phyloP scores from a whole-genome alignment of 2,329 filamentous ascomycete genomes.

The Fusarium palustre region DNA sequence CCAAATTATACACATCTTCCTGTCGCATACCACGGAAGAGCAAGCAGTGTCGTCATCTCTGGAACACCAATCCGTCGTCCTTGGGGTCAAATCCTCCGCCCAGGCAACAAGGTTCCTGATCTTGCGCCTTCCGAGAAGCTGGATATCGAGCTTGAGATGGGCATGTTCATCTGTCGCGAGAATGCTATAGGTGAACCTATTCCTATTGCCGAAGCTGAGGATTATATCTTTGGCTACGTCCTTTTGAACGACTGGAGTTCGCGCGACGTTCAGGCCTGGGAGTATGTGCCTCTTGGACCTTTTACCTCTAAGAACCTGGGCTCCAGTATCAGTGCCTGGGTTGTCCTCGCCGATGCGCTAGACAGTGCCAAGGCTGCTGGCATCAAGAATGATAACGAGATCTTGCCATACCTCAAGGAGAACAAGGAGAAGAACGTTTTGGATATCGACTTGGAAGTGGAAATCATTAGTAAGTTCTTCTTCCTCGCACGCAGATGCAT shows the following conservation, averaged over 20 bases:
- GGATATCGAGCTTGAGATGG: slow-evolving; percentile 83
- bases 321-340: slow-evolving; percentile 71
- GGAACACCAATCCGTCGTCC: slow-evolving; percentile 79
- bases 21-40: slow-evolving; percentile 83
- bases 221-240: slow-evolving; percentile 75
- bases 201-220: slow-evolving; percentile 72
- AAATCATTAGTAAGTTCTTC: slow-evolving; percentile 52
- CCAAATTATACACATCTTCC: slow-evolving; percentile 85
- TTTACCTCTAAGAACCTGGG: slow-evolving; percentile 72
- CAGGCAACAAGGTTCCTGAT: slow-evolving; percentile 61
- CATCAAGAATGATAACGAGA: slow-evolving; percentile 53
- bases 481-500: accelerated
- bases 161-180: slow-evolving; percentile 75
- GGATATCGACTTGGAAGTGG: slow-evolving; percentile 54
- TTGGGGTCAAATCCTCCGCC: slow-evolving; percentile 75
- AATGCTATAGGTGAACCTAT: slow-evolving; percentile 77
- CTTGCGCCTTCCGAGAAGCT: slow-evolving; percentile 70
- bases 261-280: slow-evolving; percentile 70
- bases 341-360: slow-evolving; percentile 70
- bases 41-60: slow-evolving; percentile 79
- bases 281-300: slow-evolving; percentile 71
- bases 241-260: slow-evolving; percentile 74
- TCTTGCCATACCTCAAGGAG: slow-evolving; percentile 65
- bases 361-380: slow-evolving; percentile 26
- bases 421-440: slow-evolving; percentile 53